Evolutionary conservation across 148 eudicot species (phyloP), one percentile per base, ranked within the genome.

Genomic region (Cornus controversa): DNA sequence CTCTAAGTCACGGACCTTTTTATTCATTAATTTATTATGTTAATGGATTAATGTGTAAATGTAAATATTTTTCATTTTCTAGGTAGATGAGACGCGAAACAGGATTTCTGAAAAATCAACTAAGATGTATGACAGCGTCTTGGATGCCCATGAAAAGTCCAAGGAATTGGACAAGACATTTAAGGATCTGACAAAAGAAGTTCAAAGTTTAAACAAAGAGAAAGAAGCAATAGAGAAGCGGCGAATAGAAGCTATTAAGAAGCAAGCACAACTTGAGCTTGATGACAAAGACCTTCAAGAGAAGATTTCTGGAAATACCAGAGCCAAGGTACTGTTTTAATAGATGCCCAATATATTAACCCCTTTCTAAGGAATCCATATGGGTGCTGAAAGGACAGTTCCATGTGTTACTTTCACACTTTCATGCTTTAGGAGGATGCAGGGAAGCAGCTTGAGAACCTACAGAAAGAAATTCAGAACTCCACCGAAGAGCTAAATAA

Each of bases 101-200:
- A 87, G 75, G 77, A 88, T 89, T 70, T 93, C 99, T 27, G 97
- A 89, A 85, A 82, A 71, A 72, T 93, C 97, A 54, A 87, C 90
- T 29, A 78, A 75, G 79, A 90, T 87, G 93, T 90, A 96, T 69
- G 86, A 92, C 67, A 75, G 81, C 67, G 89, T 93, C 80, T 77
- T 90, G 68, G 93, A 96, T 75, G 89, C 94, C 64, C 93, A 96
- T 83, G 98, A 93, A 79, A 89, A 82, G 85, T 80, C 85, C 73
- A 91, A 92, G 93, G 92, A 91, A 73, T 83, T 92, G 45, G 99
- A 96, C 77, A 93, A 83, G 85, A 83, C 81, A 68, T 88, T 63
- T 74, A 96, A 96, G 85, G 92, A 91, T 85, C 86, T 96, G 77
- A 80, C 88, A 28, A 92, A 88, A 92, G 97, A 93, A 88, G 86